A percentile compares a stretch with the other conserved stretches of the same genome.
Evolutionary conservation across 1,139 yeast species (phyloP).

Genomic region (Pichiaceae sp.): DNA sequence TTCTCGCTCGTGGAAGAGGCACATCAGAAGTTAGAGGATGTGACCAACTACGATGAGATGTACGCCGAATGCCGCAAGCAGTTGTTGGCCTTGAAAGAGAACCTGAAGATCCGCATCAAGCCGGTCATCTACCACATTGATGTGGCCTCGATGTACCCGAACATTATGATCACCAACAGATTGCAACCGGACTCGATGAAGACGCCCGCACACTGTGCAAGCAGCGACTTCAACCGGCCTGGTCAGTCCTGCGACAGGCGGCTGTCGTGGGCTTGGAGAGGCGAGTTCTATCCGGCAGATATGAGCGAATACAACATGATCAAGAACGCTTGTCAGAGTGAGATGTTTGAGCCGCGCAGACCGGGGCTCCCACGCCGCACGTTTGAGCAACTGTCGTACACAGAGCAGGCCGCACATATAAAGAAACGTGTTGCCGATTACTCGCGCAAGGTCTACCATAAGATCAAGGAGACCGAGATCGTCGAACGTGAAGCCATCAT

Average conservation of each 20-base stretch:
- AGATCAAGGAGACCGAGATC: constrained; percentile 73
- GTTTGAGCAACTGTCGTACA: constrained; percentile 66
- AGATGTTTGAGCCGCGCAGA: constrained; percentile 59
- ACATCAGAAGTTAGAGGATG: constrained; percentile 60
- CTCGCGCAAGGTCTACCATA: constrained; percentile 77
- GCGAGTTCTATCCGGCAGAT: constrained; percentile 87
- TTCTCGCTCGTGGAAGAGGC: constrained; percentile 86
- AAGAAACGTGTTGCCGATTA: constrained; percentile 80
- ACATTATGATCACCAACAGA: constrained; percentile 95
- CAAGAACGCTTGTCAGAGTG: constrained; percentile 73
- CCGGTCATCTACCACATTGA: constrained; percentile 96
- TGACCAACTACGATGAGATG: constrained; percentile 72
- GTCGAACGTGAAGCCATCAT: constrained; percentile 89
- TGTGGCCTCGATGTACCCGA: constrained; percentile 99
- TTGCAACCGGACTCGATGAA: constrained; percentile 98
- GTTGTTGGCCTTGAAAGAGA: constrained; percentile 48
- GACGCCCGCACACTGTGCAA: constrained; percentile 90
- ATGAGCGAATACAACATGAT: constrained; percentile 90
- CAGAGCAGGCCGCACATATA: constrained; percentile 71
- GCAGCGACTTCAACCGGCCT: constrained; percentile 94
- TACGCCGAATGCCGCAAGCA: constrained; percentile 46
- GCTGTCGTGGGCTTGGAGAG: constrained; percentile 98
- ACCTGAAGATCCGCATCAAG: constrained; percentile 60
- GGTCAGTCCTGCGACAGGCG: constrained; percentile 90
- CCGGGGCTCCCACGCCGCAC: constrained; percentile 49